Evolutionary conservation across 2,329 filamentous ascomycete species (phyloP), one percentile per base, ranked within the genome.

Genomic region (Didymellaceae sp.): DNA sequence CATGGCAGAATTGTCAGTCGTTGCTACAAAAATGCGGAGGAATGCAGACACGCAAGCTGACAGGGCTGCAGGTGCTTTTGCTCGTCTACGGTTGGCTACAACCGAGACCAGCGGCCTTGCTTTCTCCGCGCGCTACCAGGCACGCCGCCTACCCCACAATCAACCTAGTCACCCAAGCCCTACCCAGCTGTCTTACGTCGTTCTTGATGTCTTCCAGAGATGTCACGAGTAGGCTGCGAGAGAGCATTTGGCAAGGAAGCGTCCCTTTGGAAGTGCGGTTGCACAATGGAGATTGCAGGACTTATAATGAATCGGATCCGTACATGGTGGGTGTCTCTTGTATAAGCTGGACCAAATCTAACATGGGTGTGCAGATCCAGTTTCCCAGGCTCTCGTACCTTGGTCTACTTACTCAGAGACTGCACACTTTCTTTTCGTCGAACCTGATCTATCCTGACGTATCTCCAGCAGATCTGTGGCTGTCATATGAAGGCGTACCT

Each of bases 361-460:
- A 57, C 28, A 9, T 30, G 14, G 18, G 4, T 31, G 8, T 24
- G 28, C 57, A 85, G 78, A 79, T 88, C 53, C 81, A 84, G 37
- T 81, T 80, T 45, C 84, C 86, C 5, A 82, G 87, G 20, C 74
- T 90, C 26, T 87, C 86, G 8, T 90, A 90, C 73, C 77, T 90
- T 1, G 84, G 86, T 5, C 81, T 88, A 38, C 77, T 89, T 20
- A 78, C 88, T 3, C 80, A 83, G 13, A 81, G 78, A 47, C 74
- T 90, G 6, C 83, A 84, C 58, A 74, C 78, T 40, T 89, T 89
- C 75, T 90, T 88, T 67, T 63, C 75, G 1, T 59, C 76, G 11
- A 79, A 72, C 20, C 71, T 88, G 28, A 88, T 88, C 59, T 77
- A 86, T 57, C 79, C 84, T 3, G 73, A 79, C 33, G 75, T 80